Conservation (phyloP, 768 basidiomycete genomes). For the Podaxis sp. region DNA sequence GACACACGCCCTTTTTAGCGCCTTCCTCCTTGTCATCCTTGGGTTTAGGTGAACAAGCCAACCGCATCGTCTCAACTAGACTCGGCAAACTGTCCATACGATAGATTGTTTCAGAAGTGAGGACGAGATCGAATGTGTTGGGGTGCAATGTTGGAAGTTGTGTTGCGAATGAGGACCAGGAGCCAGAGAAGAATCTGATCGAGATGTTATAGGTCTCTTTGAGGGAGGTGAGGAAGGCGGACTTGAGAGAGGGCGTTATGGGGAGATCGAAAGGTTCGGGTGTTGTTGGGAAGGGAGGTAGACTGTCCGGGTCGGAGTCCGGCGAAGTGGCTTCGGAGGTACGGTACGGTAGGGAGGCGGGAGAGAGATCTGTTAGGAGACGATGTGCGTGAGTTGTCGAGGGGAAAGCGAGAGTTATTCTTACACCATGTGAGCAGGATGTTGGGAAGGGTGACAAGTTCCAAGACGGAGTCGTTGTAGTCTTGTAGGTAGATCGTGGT, state of each 20-base stretch:
- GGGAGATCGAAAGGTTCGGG: conserved; percentile 54
- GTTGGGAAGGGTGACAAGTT: conserved; percentile 80
- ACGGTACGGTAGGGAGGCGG: conserved; percentile 53
- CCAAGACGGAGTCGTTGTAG: conserved; percentile 82
- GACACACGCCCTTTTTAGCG: conserved; percentile 36
- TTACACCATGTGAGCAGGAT: conserved; percentile 80
- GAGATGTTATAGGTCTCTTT: conserved; percentile 44
- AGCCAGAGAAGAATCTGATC: conserved; percentile 78
- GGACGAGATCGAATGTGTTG: conserved; percentile 62
- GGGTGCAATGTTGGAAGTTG: conserved; percentile 41
- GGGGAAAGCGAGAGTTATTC: conserved; percentile 26
- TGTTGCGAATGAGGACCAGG: conserved; percentile 53
- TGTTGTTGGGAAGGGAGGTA: conserved; percentile 20
- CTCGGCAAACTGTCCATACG: conserved; percentile 59
- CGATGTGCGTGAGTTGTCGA: conserved; percentile 2
- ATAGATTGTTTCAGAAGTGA: conserved; percentile 96
- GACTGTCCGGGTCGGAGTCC: conserved; percentile 32
- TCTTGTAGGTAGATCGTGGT: conserved; percentile 83
- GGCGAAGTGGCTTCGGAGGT: conserved; percentile 16
- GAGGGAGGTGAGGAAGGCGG: conserved; percentile 66
- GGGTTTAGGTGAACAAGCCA: conserved; percentile 28
- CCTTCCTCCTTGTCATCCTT: neutral
- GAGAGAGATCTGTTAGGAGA: conserved; percentile 53
- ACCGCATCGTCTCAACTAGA: conserved; percentile 54
- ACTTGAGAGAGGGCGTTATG: conserved; percentile 63